A percentile compares a stretch with the other conserved stretches of the same genome.
phyloP scores from a whole-genome alignment of 2,329 filamentous ascomycete species.

The Colletotrichum spinosum region DNA sequence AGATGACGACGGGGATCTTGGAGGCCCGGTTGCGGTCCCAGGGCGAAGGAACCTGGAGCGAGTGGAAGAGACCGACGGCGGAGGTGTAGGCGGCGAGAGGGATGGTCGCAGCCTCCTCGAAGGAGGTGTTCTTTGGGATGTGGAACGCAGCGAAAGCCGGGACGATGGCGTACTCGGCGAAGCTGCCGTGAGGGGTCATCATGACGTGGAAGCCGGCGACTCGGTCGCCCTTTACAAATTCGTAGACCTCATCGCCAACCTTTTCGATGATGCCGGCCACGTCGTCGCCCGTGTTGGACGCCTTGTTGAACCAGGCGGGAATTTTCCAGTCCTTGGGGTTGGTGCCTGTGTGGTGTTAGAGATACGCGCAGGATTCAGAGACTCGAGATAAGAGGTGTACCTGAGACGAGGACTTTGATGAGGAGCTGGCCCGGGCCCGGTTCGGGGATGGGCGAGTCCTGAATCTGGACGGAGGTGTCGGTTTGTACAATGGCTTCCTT shows the following conservation, averaged over 20 bases:
- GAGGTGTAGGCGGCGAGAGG: constrained; percentile 68
- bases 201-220: constrained; percentile 65
- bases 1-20: constrained; percentile 51
- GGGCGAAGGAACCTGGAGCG: constrained; percentile 60
- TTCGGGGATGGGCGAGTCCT: constrained; percentile 32
- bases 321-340: constrained; percentile 47
- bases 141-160: constrained; percentile 68
- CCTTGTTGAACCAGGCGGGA: constrained; percentile 10
- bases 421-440: constrained; percentile 40
- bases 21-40: constrained; percentile 48
- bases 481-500: constrained; percentile 37
- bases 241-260: constrained; percentile 38
- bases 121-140: constrained; percentile 59
- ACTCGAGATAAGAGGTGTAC: neutral
- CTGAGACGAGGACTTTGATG: constrained; percentile 39
- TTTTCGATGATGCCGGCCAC: constrained; percentile 40
- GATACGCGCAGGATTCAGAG: neutral
- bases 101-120: constrained; percentile 68
- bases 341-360: constrained; percentile 33
- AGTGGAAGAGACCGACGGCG: constrained; percentile 60
- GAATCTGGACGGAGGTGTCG: constrained; percentile 28
- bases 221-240: constrained; percentile 52
- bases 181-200: constrained; percentile 61
- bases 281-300: constrained; percentile 42
- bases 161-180: constrained; percentile 71